These are phyloP conservation scores for Setaria viridis DNA, from an alignment of 202 grass and related monocot genomes.

Conservation along the genomic window DNA sequence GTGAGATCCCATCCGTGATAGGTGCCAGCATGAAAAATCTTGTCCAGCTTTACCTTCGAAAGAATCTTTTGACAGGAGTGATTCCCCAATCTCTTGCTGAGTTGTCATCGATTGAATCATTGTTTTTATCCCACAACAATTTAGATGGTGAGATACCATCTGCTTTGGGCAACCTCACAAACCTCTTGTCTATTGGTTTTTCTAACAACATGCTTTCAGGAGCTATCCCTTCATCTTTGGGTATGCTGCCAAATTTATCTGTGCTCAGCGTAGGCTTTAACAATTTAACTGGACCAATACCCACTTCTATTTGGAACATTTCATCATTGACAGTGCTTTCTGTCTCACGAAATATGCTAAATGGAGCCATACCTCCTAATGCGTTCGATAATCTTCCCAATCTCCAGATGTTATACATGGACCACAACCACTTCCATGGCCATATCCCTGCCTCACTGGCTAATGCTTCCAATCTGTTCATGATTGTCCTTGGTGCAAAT, in stretches of 20 bases:
- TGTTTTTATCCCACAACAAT: background rate
- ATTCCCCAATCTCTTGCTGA: background rate
- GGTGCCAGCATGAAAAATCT: background rate
- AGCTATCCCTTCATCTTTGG: conserved; percentile 30
- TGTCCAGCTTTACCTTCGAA: no score
- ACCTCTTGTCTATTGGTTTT: background rate
- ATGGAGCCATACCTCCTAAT: conserved; percentile 32
- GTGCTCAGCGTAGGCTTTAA: background rate
- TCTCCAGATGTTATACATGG: background rate
- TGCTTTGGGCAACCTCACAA: conserved; percentile 8
- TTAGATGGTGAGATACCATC: background rate
- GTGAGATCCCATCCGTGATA: background rate
- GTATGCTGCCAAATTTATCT: conserved; percentile 42
- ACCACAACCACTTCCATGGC: conserved; percentile 30
- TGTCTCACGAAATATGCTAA: conserved; percentile 44
- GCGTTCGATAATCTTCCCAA: background rate
- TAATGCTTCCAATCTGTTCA: conserved; percentile 9
- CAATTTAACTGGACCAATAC: conserved; percentile 20
- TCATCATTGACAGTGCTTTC: conserved; percentile 15
- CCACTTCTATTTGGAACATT: conserved; percentile 28
- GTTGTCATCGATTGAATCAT: background rate
- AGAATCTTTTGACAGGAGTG: no score
- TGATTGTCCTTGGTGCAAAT: no score
- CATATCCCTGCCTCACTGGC: conserved; percentile 34
- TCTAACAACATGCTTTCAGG: conserved; percentile 10